Evolutionary conservation across 768 basidiomycete genomes (phyloP), one percentile per base, ranked within the genome.

Genomic region (Boletus rubroflammeus): DNA sequence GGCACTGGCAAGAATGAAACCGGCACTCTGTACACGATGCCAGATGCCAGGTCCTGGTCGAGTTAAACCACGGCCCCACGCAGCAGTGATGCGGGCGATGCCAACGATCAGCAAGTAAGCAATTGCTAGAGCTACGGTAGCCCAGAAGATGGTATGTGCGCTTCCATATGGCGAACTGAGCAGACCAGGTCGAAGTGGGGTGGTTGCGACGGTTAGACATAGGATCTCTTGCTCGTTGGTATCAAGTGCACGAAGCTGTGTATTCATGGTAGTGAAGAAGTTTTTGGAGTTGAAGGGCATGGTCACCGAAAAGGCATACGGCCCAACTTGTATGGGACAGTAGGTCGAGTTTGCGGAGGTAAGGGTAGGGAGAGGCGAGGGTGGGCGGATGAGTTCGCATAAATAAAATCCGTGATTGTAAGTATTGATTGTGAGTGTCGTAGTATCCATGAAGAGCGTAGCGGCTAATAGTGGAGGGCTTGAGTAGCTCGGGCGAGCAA

Each of bases 1-100:
- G 0, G 94, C 93, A 72, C 94, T 95, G 19, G 93, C 90, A 38
- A 96, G 73, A 62, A 98, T 86, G 62, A 92, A 92, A 6, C 94
- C 91, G 8, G 83, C 84, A 71, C 89, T 89, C 65, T 94, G 87
- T 14, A 89, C 76, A 64, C 86, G 79, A 42, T 83, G 72, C 86
- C 89, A 84, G 50, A 86, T 54, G 28, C 86, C 81, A 32, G 78
- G 73, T 39, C 81, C 81, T 29, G 81, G 76, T 64, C 85, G 75
- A 48, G 54, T 67, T 14, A 80, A 72, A 34, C 88, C 88, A 57
- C 92, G 78, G 32, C 84, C 79, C 91, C 90, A 94, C 0, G 95
- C 93, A 9, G 93, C 90, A 14, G 83, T 79, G 26, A 93, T 78
- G 40, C 96, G 81, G 5, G 90, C 94, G 25, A 82, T 63, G n/a